A percentile compares a stretch with the other conserved stretches of the same genome.
Evolutionary conservation across 495 filamentous ascomycete genomes (phyloP).

Genomic region (Hypoxylon crocopeplum): DNA sequence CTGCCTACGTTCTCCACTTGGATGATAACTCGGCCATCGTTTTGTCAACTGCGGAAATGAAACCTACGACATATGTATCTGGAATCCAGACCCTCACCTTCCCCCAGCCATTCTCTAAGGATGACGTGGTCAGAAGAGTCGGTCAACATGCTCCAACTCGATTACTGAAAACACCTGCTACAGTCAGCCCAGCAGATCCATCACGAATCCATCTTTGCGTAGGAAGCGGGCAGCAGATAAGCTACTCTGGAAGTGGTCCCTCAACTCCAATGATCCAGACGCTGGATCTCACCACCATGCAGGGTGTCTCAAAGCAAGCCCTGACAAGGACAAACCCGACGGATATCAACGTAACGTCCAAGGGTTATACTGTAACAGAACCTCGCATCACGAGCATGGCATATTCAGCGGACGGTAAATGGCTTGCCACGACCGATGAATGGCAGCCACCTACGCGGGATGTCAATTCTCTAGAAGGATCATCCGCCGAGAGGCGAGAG

Average conservation of each 20-base stretch:
- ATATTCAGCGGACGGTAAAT: slow-evolving; percentile 79
- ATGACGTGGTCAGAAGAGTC: slow-evolving; percentile 48
- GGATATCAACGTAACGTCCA: slow-evolving; percentile 73
- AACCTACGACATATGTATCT: slow-evolving; percentile 76
- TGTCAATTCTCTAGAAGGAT: slow-evolving; percentile 54
- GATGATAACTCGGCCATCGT: slow-evolving; percentile 91
- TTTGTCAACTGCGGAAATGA: slow-evolving; percentile 85
- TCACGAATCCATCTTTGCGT: slow-evolving; percentile 55
- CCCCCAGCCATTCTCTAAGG: slow-evolving; percentile 48
- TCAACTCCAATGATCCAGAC: slow-evolving; percentile 70
- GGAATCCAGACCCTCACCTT: slow-evolving; percentile 74
- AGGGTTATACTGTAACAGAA: slow-evolving; percentile 69
- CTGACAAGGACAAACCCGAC: slow-evolving; percentile 87
- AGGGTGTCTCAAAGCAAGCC: slow-evolving; percentile 81
- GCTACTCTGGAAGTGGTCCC: slow-evolving; percentile 44
- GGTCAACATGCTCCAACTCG: slow-evolving; percentile 21
- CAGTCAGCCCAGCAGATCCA: slow-evolving; percentile 47
- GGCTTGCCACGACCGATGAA: slow-evolving; percentile 90
- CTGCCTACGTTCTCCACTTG: slow-evolving; percentile 80
- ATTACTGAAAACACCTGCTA: slow-evolving; percentile 41
- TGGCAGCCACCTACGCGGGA: slow-evolving; percentile 79
- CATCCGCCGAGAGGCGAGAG: slow-evolving; percentile 65
- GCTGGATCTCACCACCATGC: slow-evolving; percentile 76
- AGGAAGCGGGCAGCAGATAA: slow-evolving; percentile 54
- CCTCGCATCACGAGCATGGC: slow-evolving; percentile 76